Evolutionary conservation across 2,329 filamentous ascomycete species (phyloP).

Genomic region (Colletotrichum sp.): DNA sequence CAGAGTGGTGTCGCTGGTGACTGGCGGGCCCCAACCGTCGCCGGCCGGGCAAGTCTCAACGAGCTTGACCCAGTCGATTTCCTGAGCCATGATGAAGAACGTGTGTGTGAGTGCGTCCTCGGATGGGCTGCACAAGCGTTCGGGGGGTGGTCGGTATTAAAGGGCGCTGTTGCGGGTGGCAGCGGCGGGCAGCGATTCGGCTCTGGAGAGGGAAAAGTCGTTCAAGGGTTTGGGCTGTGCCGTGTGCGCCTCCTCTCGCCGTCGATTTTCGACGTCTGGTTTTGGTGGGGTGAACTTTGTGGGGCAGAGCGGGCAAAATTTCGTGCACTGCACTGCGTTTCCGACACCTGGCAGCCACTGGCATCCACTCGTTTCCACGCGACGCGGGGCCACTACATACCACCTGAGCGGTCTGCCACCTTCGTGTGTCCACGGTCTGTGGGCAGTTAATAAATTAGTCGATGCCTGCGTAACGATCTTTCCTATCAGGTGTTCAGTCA

Average conservation of each 20-base stretch:
- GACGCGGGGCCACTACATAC: neutral
- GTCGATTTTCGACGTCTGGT: constrained; percentile 22
- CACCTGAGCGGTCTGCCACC: neutral
- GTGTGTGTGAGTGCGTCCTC: neutral
- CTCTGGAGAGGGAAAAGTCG: constrained; percentile 20
- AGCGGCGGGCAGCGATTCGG: constrained; percentile 15
- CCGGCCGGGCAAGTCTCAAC: constrained; percentile 75
- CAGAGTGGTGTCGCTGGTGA: constrained; percentile 84
- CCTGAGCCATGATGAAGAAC: constrained; percentile 51
- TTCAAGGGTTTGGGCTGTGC: constrained; percentile 18
- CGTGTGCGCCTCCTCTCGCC: constrained; percentile 17
- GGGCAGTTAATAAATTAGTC: neutral
- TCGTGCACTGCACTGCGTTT: neutral
- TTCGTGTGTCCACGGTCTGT: neutral
- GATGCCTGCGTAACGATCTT: neutral
- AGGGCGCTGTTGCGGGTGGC: constrained; percentile 1
- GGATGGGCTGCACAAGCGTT: neutral
- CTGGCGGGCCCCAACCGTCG: constrained; percentile 86
- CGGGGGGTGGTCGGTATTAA: neutral
- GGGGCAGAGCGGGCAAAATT: constrained; percentile 25
- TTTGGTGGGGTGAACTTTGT: constrained; percentile 26
- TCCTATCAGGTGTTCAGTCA: neutral
- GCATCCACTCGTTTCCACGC: constrained; percentile 5
- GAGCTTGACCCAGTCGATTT: constrained; percentile 64
- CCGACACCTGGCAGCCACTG: constrained; percentile 2